Conservation (phyloP, 1,139 yeast species). For the Zygoascus meyerae region DNA sequence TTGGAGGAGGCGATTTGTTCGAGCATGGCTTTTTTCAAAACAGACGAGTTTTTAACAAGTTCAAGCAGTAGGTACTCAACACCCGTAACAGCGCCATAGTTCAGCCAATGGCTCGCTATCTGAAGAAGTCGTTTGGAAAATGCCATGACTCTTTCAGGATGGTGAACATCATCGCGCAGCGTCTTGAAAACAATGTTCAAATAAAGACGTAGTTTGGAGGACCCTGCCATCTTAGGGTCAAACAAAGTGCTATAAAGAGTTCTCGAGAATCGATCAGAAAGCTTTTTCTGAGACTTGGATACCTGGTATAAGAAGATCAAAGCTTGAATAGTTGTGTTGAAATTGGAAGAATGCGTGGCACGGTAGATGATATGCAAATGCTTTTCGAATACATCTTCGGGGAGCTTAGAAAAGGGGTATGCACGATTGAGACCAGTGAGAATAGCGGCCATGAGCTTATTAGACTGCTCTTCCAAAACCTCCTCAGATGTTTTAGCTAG, state of each 20-base stretch:
- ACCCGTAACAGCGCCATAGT: constrained; percentile 87
- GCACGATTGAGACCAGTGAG: constrained; percentile 96
- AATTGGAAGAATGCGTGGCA: constrained; percentile 90
- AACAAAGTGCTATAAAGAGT: constrained; percentile 85
- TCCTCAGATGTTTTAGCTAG: constrained; percentile 64
- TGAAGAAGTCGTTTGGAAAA: constrained; percentile 89
- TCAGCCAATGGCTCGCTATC: constrained; percentile 78
- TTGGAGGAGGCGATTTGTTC: constrained; percentile 21
- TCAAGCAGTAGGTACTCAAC: constrained; percentile 73
- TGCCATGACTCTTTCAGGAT: constrained; percentile 67
- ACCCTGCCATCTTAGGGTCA: constrained; percentile 73
- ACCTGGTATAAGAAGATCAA: constrained; percentile 79
- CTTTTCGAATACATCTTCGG: constrained; percentile 62
- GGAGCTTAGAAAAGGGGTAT: constrained; percentile 81
- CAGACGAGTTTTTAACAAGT: constrained; percentile 50
- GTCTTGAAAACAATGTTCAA: constrained; percentile 81
- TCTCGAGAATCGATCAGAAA: constrained; percentile 70
- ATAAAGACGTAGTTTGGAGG: constrained; percentile 79
- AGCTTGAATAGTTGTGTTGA: constrained; percentile 92
- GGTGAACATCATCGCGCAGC: constrained; percentile 58
- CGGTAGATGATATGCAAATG: constrained; percentile 82
- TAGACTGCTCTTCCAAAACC: constrained; percentile 73
- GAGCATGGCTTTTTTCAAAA: constrained; percentile 43
- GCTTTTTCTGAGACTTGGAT: constrained; percentile 28
- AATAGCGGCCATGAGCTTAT: constrained; percentile 82